phyloP scores from a whole-genome alignment of 768 basidiomycete genomes.

The Trametes coccinea region DNA sequence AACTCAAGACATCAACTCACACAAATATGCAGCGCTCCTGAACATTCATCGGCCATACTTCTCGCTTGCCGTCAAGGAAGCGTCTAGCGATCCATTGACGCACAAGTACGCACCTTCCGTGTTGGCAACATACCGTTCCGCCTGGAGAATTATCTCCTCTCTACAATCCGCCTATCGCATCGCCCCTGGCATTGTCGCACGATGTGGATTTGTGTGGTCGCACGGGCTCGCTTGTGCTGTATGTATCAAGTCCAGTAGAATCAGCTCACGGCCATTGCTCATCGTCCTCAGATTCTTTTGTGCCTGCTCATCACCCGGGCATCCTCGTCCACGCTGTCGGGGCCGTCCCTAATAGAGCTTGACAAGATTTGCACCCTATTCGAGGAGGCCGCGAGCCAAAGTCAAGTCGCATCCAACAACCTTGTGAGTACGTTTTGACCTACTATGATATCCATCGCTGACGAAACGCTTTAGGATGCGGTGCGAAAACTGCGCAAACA shows the following conservation, averaged over 20 bases:
- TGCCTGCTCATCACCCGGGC: slow-evolving; percentile 40
- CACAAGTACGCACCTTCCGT: slow-evolving; percentile 71
- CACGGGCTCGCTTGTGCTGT: slow-evolving; percentile 66
- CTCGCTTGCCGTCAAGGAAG: slow-evolving; percentile 62
- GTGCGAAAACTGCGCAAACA: slow-evolving; percentile 34
- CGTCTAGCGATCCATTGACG: slow-evolving; percentile 52
- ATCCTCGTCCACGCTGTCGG: slow-evolving; percentile 37
- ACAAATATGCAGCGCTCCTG: slow-evolving; percentile 54
- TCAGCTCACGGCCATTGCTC: not conserved
- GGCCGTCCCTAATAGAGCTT: slow-evolving; percentile 38
- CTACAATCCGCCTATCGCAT: slow-evolving; percentile 44
- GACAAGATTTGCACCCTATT: slow-evolving; percentile 35
- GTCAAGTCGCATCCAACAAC: slow-evolving; percentile 30
- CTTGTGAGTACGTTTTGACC: slow-evolving; percentile 28
- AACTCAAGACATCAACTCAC: no score
- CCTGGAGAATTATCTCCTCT: slow-evolving; percentile 61
- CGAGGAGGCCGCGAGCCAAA: slow-evolving; percentile 28
- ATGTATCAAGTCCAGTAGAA: slow-evolving; percentile 26
- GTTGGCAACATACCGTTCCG: slow-evolving; percentile 68
- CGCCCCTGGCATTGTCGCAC: slow-evolving; percentile 43
- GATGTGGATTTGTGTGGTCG: slow-evolving; percentile 63
- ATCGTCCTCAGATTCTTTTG: slow-evolving; percentile 41
- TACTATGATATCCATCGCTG: no score
- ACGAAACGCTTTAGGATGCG: slow-evolving; percentile 24
- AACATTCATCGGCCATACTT: slow-evolving; percentile 71